Base-by-base conservation (phyloP, 2,329 filamentous ascomycete genomes). In the Lanzia echinophila region DNA sequence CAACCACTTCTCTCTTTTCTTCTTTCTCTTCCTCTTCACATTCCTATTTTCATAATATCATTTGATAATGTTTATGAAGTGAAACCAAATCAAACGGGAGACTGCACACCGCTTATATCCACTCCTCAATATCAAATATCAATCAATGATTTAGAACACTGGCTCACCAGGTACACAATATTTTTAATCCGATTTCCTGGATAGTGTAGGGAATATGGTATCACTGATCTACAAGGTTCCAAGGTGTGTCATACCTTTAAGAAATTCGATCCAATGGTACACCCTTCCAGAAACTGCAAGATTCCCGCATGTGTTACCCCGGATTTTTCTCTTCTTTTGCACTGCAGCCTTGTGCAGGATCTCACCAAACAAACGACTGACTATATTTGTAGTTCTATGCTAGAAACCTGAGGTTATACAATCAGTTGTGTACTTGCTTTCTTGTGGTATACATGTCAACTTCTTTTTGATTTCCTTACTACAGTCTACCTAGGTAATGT, bases 321-420 rank as follows among this genome's bases (percentile, higher is more conserved):
- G 56, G 53, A 56, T 44, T 47, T 43, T 53, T 52, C 51, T 48
- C 47, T 48, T n/a, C n/a, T n/a, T n/a, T n/a, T n/a, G n/a, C n/a
- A n/a, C n/a, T n/a, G 54, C 50, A 56, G 54, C n/a, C 36, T 42
- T 47, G 51, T 59, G 57, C 55, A 57, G 46, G 47, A 59, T 57
- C 53, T 57, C 48, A 50, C 45, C 42, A 46, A 47, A 54, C 39
- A 44, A 42, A 42, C 38, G 52, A 54, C 47, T 55, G 48, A 41
- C 52, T n/a, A n/a, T n/a, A n/a, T n/a, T n/a, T n/a, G n/a, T n/a
- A n/a, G n/a, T n/a, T n/a, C n/a, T n/a, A n/a, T n/a, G n/a, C n/a
- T n/a, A n/a, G n/a, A n/a, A n/a, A n/a, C n/a, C n/a, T n/a, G n/a
- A n/a, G n/a, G n/a, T n/a, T n/a, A n/a, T n/a, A n/a, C n/a, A n/a